Evolutionary conservation across 2,329 filamentous ascomycete species (phyloP).

Genomic region (Trichoderma aggressivum): DNA sequence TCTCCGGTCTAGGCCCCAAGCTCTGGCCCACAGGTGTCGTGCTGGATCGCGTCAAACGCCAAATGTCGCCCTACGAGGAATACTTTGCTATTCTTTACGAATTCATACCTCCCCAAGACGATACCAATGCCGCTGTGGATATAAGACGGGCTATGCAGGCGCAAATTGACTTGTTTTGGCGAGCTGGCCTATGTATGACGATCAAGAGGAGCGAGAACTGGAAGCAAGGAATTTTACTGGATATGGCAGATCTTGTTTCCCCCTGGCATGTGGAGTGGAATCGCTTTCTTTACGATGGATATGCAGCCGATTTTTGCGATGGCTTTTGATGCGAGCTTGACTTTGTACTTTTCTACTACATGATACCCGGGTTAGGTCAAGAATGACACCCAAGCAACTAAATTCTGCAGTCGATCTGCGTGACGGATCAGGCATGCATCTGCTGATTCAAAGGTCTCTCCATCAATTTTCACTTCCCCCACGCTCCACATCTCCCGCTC

Average conservation of each 20-base stretch:
- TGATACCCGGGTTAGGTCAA: background rate
- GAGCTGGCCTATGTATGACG: background rate
- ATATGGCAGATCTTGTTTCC: background rate
- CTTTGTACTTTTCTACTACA: background rate
- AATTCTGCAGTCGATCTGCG: background rate
- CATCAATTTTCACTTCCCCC: conserved; percentile 76
- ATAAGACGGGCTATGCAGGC: background rate
- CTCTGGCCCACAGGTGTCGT: too few species aligned
- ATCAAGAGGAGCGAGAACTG: background rate
- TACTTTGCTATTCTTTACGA: too few species aligned
- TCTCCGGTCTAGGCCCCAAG: too few species aligned
- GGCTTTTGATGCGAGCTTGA: background rate
- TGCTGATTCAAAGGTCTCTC: conserved; percentile 47
- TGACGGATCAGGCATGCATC: background rate
- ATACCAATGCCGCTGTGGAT: too few species aligned
- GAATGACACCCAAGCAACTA: background rate
- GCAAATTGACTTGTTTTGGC: background rate
- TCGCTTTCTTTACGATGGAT: background rate
- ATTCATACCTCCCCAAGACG: too few species aligned
- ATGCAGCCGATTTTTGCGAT: background rate
- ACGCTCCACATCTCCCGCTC: conserved; percentile 95
- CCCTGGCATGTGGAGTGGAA: background rate
- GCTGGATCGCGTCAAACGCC: too few species aligned
- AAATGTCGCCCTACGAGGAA: too few species aligned
- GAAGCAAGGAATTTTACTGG: background rate